Percentiles rank a stretch among this genome's conserved stretches.
These are phyloP conservation scores for Xylaria polymorpha DNA, from an alignment of 2,329 filamentous ascomycete species.

Conservation along the genomic window DNA sequence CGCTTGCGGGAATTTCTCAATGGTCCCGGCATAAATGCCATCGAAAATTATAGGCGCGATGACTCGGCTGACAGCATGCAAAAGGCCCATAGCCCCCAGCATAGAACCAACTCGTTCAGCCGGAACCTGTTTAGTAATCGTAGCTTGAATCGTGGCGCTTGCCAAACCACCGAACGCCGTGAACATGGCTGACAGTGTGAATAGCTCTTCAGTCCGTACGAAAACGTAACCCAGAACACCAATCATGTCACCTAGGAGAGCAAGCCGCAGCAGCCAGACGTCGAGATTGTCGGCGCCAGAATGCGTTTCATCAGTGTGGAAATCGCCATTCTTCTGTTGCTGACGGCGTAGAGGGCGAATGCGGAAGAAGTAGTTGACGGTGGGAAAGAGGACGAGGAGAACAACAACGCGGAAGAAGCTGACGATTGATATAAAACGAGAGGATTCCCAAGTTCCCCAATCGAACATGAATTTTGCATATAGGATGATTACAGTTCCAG, in stretches of 20 bases:
- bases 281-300: slow-evolving; percentile 82
- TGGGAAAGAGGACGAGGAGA: slow-evolving; percentile 79
- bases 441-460: slow-evolving; percentile 85
- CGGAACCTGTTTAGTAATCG: slow-evolving; percentile 91
- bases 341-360: slow-evolving; percentile 60
- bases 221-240: slow-evolving; percentile 82
- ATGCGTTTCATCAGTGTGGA: slow-evolving; percentile 60
- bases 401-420: slow-evolving; percentile 80
- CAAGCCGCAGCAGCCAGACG: slow-evolving; percentile 77
- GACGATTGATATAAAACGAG: slow-evolving; percentile 82
- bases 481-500: slow-evolving; percentile 82
- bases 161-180: slow-evolving; percentile 86
- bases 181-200: slow-evolving; percentile 77
- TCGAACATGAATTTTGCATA: slow-evolving; percentile 84
- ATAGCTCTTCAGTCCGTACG: slow-evolving; percentile 69
- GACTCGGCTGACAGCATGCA: slow-evolving; percentile 85
- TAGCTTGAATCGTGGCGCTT: slow-evolving; percentile 83
- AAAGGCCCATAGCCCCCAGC: slow-evolving; percentile 86
- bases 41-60: slow-evolving; percentile 86
- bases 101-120: slow-evolving; percentile 83
- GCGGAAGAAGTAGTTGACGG: slow-evolving; percentile 81
- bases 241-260: slow-evolving; percentile 79
- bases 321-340: slow-evolving; percentile 53
- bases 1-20: slow-evolving; percentile 80
- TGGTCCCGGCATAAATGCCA: slow-evolving; percentile 84